Conservation (phyloP, 1,284 basidiomycete species). For the Ganoderma lucidum region DNA sequence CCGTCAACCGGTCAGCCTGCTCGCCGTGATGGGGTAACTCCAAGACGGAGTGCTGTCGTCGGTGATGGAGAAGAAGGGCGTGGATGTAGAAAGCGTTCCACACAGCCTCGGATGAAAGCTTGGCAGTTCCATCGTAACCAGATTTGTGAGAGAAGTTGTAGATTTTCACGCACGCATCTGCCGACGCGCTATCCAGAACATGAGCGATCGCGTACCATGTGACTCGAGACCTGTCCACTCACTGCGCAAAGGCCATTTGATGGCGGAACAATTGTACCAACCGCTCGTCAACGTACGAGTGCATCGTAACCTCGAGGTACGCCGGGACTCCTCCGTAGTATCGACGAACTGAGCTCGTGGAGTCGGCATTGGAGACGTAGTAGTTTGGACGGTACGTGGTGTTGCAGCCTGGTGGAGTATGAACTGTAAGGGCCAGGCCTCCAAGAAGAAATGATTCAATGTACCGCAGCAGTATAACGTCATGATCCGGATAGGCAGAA, state of each 20-base stretch:
- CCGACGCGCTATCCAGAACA: not conserved
- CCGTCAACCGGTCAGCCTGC: not conserved
- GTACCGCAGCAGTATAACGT: not conserved
- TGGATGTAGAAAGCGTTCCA: constrained; percentile 11
- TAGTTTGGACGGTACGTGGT: not conserved
- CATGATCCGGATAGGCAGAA: not conserved
- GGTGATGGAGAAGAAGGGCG: not conserved
- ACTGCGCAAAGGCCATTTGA: not conserved
- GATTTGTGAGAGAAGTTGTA: not conserved
- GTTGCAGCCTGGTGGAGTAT: not conserved
- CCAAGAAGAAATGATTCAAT: not conserved
- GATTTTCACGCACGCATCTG: not conserved
- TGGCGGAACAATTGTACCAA: not conserved
- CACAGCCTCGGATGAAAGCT: not conserved
- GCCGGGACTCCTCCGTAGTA: not conserved
- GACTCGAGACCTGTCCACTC: not conserved
- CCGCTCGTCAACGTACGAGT: not conserved
- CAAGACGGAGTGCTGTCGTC: not conserved
- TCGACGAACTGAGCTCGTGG: not conserved
- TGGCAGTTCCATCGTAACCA: too few relatives aligned
- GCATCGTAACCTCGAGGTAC: not conserved
- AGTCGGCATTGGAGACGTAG: not conserved
- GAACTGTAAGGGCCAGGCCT: not conserved
- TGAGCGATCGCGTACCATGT: too few relatives aligned
- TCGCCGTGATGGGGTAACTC: not conserved